Evolutionary conservation across 2,329 filamentous ascomycete species (phyloP), one percentile per base, ranked within the genome.

Genomic region (Escovopsis sp.): DNA sequence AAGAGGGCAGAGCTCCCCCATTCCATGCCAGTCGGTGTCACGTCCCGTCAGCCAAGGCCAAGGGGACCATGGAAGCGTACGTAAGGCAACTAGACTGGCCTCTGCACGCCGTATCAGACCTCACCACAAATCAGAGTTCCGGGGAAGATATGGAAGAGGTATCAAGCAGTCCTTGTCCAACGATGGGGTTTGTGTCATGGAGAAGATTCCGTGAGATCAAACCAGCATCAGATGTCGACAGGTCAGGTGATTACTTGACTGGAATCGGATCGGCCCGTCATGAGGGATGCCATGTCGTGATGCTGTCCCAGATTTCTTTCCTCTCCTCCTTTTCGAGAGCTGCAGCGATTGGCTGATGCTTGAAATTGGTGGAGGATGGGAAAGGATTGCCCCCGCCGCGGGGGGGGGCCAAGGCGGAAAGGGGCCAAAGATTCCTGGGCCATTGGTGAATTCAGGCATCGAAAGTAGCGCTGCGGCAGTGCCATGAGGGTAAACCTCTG

Each of bases 261-360:
- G 48, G 41, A 40, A 39, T 48, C 51, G 53, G 53, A 54, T 50
- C 53, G 53, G 52, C 47, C 53, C 53, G 53, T 56, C 48, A 45
- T 35, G 37, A 37, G 34, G 29, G 11, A 39, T 16, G 35, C 33
- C 20, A 25, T 27, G 25, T 27, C 29, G 16, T 15, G 15, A 25
- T 37, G 15, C 5, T 37, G 20, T 14, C 11, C 16, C 20, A 37
- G 5, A 15, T 37, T 10, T 10, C 24, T n/a, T 14, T n/a, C 12
- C n/a, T 20, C 20, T 20, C 20, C 20, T 20, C 20, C 20, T 20
- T 20, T 20, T 20, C 20, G 20, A 20, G 5, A 20, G 20, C 5
- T 20, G 20, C 20, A 20, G 20, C 20, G 20, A 20, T 20, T 20
- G 20, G 5, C 20, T 20, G 20, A 20, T 20, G 20, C 20, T 20